Evolutionary conservation across 1,139 yeast genomes (phyloP).

Genomic region (Nakaseomyces nivariensis): DNA sequence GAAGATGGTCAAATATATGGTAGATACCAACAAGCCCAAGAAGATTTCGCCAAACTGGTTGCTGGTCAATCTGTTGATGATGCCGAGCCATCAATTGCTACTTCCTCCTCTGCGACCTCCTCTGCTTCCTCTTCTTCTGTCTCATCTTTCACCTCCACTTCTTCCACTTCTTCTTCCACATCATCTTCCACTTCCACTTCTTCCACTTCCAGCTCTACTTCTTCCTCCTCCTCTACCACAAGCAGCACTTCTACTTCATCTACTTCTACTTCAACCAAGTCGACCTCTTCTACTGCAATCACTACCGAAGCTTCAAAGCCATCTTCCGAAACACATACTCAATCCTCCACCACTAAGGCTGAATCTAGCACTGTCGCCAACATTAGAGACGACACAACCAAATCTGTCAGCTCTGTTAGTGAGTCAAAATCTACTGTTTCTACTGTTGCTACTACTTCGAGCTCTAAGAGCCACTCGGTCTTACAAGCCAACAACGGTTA

Average conservation of each 20-base stretch:
- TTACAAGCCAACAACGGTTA: not conserved
- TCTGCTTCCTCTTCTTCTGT: slow-evolving; percentile 4
- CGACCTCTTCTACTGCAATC: not conserved
- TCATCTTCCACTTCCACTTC: not conserved
- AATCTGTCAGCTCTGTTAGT: not conserved
- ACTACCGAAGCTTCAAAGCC: not conserved
- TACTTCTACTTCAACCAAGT: not conserved
- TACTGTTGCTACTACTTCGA: not conserved
- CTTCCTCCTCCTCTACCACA: slow-evolving; percentile 6
- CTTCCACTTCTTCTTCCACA: slow-evolving; percentile 8
- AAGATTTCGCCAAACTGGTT: slow-evolving; percentile 39
- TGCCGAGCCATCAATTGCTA: slow-evolving; percentile 7
- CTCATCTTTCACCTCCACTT: slow-evolving; percentile 6
- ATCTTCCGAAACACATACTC: not conserved
- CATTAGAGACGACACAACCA: not conserved
- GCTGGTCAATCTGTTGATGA: slow-evolving; percentile 21
- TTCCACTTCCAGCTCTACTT: slow-evolving; percentile 7
- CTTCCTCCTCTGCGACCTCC: slow-evolving; percentile 6
- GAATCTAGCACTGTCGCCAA: not conserved
- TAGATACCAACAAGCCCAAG: slow-evolving; percentile 40
- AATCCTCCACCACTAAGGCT: not conserved
- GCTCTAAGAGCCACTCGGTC: not conserved
- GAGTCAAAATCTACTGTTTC: not conserved
- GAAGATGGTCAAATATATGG: slow-evolving; percentile 57
- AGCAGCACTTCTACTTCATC: not conserved